Evolutionary conservation across 331 rosid genomes (phyloP), one percentile per base, ranked within the genome.

Genomic region (Rhamnella rubrinervis): DNA sequence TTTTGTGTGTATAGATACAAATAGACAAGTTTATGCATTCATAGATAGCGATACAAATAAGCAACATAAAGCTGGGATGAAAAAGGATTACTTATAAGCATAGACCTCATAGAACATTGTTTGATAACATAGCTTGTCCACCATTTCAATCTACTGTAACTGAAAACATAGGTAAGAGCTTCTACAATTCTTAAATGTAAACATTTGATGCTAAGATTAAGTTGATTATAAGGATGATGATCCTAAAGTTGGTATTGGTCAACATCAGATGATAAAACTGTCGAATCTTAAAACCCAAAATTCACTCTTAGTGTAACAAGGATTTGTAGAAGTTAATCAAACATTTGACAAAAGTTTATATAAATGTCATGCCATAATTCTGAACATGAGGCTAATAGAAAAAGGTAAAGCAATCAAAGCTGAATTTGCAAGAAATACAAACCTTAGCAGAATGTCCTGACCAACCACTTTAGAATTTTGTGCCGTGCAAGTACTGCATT

Each of bases 391-490:
- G 66, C 7, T 23, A 12, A 35, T 38, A 55, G 44, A 70, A 64
- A 61, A 44, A 53, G 7, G 49, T 38, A 44, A 66, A 60, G 25
- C 6, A 68, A 58, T 55, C 12, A 25, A 18, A 64, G 21, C 59
- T 28, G 53, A 64, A 49, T 61, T 72, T 37, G 55, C 44, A 59
- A 63, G 12, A 20, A 77, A 74, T 59, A 63, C 89, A 75, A 68
- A 93, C 98, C 98, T 88, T 68, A 37, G 65, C 1, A 63, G 75
- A 68, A 51, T 53, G 16, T 68, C 71, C 86, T 75, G 77, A 67
- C 74, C 75, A 58, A 57, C 76, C 40, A 70, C 73, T 55, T 82
- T 50, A 70, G 61, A 58, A 72, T 72, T 69, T 75, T 70, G 71
- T 40, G 83, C 78, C 68, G 39, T 58, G 65, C 75, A 75, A 65